Percentiles rank a stretch among this genome's conserved stretches.
Conservation (phyloP, 2,329 filamentous ascomycete species). For the Verticillium tricorpus region DNA sequence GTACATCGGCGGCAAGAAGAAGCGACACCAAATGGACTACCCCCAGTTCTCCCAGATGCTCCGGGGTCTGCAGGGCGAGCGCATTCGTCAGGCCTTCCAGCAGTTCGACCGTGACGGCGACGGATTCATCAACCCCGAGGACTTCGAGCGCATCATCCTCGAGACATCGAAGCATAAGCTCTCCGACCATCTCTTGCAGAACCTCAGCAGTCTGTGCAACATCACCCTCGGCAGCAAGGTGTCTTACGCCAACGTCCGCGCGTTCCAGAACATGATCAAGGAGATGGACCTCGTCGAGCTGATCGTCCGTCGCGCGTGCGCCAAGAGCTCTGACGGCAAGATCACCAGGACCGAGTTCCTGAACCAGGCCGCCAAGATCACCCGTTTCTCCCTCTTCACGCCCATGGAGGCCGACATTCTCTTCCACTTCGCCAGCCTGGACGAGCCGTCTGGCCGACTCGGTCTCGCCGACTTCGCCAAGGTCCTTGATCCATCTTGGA, state of each 20-base stretch:
- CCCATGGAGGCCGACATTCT: slow-evolving; percentile 98
- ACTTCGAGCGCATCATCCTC: slow-evolving; percentile 94
- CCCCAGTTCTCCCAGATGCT: slow-evolving; percentile 98
- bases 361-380: slow-evolving; percentile 86
- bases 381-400: slow-evolving; percentile 92
- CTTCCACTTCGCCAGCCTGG: slow-evolving; percentile 94
- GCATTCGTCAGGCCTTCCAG: slow-evolving; percentile 92
- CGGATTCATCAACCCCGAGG: slow-evolving; percentile 90
- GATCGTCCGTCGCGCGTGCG: slow-evolving; percentile 81
- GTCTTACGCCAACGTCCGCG: slow-evolving; percentile 94
- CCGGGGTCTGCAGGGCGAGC: slow-evolving; percentile 90
- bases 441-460: slow-evolving; percentile 82
- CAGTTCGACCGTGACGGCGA: slow-evolving; percentile 86
- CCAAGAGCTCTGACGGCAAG: slow-evolving; percentile 80
- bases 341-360: slow-evolving; percentile 93
- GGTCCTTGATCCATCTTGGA: slow-evolving; percentile 92
- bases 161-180: slow-evolving; percentile 95
- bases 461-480: slow-evolving; percentile 84
- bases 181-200: slow-evolving; percentile 88
- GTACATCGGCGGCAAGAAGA: slow-evolving; percentile 84
- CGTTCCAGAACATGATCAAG: slow-evolving; percentile 95
- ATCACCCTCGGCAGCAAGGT: slow-evolving; percentile 89
- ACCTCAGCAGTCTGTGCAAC: slow-evolving; percentile 90
- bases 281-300: slow-evolving; percentile 98
- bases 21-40: slow-evolving; percentile 89